phyloP scores from a whole-genome alignment of 2,329 filamentous ascomycete species.

The Parasarocladium wereldwijsianum region DNA sequence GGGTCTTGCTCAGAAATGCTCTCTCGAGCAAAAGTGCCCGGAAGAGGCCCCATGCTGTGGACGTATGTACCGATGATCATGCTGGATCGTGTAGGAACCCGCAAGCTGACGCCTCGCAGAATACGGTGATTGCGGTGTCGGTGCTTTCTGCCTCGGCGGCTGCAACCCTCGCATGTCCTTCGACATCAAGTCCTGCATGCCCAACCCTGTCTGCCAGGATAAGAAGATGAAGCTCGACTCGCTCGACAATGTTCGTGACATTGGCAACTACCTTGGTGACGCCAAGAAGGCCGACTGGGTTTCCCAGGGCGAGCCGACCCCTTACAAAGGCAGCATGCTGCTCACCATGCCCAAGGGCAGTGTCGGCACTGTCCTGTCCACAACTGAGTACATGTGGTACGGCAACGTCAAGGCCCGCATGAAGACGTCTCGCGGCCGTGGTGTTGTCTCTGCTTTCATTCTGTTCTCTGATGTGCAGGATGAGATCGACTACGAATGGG shows the following conservation, averaged over 20 bases:
- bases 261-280: slow-evolving; percentile 78
- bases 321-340: slow-evolving; percentile 54
- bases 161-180: slow-evolving; percentile 82
- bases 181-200: slow-evolving; percentile 70
- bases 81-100: slow-evolving; percentile 1
- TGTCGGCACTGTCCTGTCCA: slow-evolving; percentile 73
- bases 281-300: slow-evolving; percentile 74
- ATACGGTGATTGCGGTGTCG: slow-evolving; percentile 84
- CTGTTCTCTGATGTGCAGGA: slow-evolving; percentile 91
- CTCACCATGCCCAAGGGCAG: slow-evolving; percentile 82
- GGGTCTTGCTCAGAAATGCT: slow-evolving; percentile 24
- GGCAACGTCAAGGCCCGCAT: slow-evolving; percentile 77
- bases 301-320: slow-evolving; percentile 59
- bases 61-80: slow-evolving; percentile 40
- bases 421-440: slow-evolving; percentile 69
- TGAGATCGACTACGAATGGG: slow-evolving; percentile 94
- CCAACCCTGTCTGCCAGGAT: slow-evolving; percentile 67
- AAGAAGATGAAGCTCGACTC: slow-evolving; percentile 59
- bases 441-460: slow-evolving; percentile 97
- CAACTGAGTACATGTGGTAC: slow-evolving; percentile 90
- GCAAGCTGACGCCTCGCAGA: slow-evolving; percentile 35
- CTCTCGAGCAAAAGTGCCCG: slow-evolving; percentile 48
- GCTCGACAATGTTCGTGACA: slow-evolving; percentile 52
- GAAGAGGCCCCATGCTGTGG: slow-evolving; percentile 63
- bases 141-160: slow-evolving; percentile 89